These are phyloP conservation scores for Globisporangium mamillatum DNA, from an alignment of 352 stramenopile genomes.

Conservation along the genomic window DNA sequence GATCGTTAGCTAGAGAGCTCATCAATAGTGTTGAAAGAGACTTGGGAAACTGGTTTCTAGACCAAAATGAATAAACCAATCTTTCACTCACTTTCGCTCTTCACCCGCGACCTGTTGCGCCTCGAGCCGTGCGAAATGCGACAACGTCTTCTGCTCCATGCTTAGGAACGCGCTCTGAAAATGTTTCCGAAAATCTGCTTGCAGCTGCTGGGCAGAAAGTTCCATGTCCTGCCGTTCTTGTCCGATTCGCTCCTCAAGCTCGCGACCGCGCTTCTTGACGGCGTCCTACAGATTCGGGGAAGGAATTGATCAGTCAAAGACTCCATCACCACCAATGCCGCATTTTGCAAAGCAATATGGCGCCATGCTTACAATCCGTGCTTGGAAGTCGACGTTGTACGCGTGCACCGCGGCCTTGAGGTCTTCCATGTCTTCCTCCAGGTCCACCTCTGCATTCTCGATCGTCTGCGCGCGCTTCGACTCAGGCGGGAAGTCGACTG, in stretches of 20 bases:
- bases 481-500: constrained; percentile 60
- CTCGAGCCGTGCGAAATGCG: constrained; percentile 61
- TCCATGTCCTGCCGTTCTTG: constrained; percentile 63
- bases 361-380: constrained; percentile 52
- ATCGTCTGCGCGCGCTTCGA: constrained; percentile 75
- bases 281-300: constrained; percentile 38
- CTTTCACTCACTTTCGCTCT: constrained; percentile 40
- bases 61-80: neutral
- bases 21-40: neutral
- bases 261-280: constrained; percentile 56
- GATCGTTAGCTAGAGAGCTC: neutral
- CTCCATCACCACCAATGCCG: neutral
- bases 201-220: constrained; percentile 49
- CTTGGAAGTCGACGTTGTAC: constrained; percentile 85
- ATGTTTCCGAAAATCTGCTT: constrained; percentile 36
- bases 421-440: constrained; percentile 81
- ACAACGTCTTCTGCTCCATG: constrained; percentile 55
- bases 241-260: constrained; percentile 47
- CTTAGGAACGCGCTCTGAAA: constrained; percentile 53
- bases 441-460: constrained; percentile 64
- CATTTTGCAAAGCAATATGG: neutral
- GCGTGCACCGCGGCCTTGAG: constrained; percentile 73
- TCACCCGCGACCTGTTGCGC: constrained; percentile 38
- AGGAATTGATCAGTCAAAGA: neutral
- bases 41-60: neutral